These are phyloP conservation scores for Eucalyptus sp. DNA, from an alignment of 345 rosid species.

Conservation along the genomic window DNA sequence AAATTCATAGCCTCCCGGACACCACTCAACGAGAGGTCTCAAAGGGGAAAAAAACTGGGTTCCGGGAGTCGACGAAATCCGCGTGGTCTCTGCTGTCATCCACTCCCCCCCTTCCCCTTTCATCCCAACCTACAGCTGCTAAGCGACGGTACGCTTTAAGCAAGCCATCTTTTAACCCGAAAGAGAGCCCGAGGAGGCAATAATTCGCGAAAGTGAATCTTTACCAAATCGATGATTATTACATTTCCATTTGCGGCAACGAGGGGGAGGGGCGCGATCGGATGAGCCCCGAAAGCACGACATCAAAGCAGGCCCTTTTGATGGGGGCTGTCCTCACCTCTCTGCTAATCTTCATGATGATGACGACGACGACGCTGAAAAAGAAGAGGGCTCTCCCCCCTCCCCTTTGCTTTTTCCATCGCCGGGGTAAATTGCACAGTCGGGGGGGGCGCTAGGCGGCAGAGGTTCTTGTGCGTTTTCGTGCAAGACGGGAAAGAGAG, in stretches of 20 bases:
- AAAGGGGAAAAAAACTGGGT: not conserved
- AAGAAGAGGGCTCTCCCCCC: not conserved
- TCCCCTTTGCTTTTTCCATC: not conserved
- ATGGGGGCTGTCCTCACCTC: not conserved
- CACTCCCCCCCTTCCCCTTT: not conserved
- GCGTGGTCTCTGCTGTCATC: not conserved
- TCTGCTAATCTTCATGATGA: not conserved
- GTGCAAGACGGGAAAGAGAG: not conserved
- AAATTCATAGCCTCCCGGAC: not conserved
- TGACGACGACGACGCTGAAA: not conserved
- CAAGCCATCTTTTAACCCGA: not conserved
- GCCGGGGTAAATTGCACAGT: not conserved
- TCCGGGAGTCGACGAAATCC: not conserved
- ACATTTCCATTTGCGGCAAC: not conserved
- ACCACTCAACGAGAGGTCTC: not conserved
- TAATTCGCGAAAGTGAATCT: not conserved
- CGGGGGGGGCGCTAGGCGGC: not conserved
- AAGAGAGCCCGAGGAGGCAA: not conserved
- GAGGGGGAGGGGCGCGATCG: not conserved
- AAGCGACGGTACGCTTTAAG: not conserved
- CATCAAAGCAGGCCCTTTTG: not conserved
- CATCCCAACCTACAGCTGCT: not conserved
- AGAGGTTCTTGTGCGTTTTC: not conserved
- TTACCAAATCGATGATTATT: not conserved
- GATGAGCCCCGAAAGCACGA: not conserved